Base-by-base conservation (phyloP, 495 filamentous ascomycete species). In the Penicillium coprophilum region DNA sequence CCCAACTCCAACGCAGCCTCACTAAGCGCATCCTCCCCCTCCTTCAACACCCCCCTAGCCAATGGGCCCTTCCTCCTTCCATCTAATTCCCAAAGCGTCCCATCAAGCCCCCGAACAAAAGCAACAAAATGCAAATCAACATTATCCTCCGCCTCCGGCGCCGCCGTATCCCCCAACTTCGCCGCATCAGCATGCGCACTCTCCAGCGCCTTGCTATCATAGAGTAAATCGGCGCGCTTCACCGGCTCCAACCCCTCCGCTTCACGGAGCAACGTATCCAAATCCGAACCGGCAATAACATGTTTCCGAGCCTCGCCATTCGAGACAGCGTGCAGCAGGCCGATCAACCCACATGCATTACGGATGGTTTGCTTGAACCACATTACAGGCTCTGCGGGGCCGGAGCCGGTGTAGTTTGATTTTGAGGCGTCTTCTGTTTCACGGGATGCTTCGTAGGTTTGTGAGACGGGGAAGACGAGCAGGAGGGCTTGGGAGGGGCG, bases 331-430 rank as follows among this genome's bases (percentile, higher is more conserved):
- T 96, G 91, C 21, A 96, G 71, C 3, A 96, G 73, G 0, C 87
- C 91, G 71, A 94, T 92, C 46, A 90, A 80, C 1, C 92, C 92
- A 72, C 92, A 97, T 3, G 90, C 87, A 69, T 96, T 84, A 46
- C 84, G 79, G 68, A 97, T 97, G 1, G 90, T 96, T 62, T 97
- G 92, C 64, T 88, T 87, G 76, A 90, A 96, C 92, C 92, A 96
- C 48, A 92, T 80, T 3, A 89, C 85, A 0, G 86, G 87, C 52
- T 87, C 84, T 0, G 55, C 6, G 47, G 79, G 68, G 1, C 83
- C 83, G 19, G 58, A 67, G 53, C 80, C 80, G 0, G 65, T 66
- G 69, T 86, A 85, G 38, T 79, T 77, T 13, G 72, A 60, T 30
- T 81, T 72, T 4, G 64, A 56, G 32, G 77, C 70, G 70, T 94